Percentiles rank a stretch among this genome's conserved stretches.
phyloP scores from a whole-genome alignment of 768 basidiomycete species.

The Phylloporus rhodoxanthus region DNA sequence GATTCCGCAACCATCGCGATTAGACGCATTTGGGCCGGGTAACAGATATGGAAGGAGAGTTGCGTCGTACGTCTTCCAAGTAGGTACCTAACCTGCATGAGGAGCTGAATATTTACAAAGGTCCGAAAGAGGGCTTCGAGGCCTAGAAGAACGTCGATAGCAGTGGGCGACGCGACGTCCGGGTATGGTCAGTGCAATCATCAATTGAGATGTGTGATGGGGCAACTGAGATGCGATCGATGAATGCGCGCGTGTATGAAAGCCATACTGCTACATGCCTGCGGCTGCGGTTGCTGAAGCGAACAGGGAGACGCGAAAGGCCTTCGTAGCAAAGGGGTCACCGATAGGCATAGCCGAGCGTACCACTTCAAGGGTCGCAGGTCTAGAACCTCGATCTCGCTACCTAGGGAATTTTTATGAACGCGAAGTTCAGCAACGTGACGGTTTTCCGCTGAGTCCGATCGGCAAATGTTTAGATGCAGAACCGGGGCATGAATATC shows the following conservation, averaged over 20 bases:
- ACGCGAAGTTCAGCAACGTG: background rate
- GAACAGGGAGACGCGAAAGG: background rate
- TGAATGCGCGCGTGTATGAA: background rate
- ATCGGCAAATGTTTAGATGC: constrained; percentile 2
- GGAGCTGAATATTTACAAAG: background rate
- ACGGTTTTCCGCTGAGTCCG: constrained; percentile 2
- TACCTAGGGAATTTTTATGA: background rate
- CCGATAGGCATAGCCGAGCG: constrained; percentile 2
- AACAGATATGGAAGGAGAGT: constrained; percentile 8
- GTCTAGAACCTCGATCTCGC: constrained; percentile 2
- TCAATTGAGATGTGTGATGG: background rate
- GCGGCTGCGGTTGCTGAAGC: constrained; percentile 3
- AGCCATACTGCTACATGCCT: background rate
- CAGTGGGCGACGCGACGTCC: background rate
- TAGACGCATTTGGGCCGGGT: background rate
- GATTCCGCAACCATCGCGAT: constrained; percentile 16
- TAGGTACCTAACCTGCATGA: background rate
- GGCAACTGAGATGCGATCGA: constrained; percentile 6
- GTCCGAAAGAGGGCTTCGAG: constrained; percentile 4
- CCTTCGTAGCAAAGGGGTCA: background rate
- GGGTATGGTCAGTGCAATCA: background rate
- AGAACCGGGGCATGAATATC: constrained; percentile 2
- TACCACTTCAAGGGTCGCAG: background rate
- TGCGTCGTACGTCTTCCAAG: constrained; percentile 1
- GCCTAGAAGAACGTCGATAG: constrained; percentile 4